phyloP scores from a whole-genome alignment of 805 yeast genomes.

The Saccharomycopsis amapae region DNA sequence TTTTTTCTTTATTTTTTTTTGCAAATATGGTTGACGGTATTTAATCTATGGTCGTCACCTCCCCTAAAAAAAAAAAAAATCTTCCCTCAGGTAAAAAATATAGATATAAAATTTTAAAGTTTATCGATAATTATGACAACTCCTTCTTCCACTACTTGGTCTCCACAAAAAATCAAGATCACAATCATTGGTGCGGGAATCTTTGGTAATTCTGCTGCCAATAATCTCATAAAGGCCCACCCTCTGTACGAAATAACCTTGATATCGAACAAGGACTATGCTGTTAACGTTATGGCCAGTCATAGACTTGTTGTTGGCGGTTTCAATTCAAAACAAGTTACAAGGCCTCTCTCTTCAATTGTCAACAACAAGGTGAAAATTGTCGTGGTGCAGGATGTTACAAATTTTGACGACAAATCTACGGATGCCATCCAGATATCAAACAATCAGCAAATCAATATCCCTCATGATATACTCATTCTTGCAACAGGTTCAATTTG shows the following conservation, averaged over 20 bases:
- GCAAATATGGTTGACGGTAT: too few relatives aligned
- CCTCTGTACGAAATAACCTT: conserved; percentile 1
- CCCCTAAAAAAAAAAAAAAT: too few relatives aligned
- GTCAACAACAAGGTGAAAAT: conserved; percentile 15
- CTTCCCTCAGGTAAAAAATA: too few relatives aligned
- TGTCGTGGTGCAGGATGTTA: conserved; percentile 18
- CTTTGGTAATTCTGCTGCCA: conserved; percentile 4
- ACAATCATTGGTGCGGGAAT: conserved; percentile 3
- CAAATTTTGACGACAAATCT: conserved; percentile 20
- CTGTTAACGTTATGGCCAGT: background rate
- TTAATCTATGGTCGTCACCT: too few relatives aligned
- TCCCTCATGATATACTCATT: conserved; percentile 22
- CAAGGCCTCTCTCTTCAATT: conserved; percentile 6
- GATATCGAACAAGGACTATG: conserved; percentile 1
- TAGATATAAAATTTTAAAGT: too few relatives aligned
- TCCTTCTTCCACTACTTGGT: too few relatives aligned
- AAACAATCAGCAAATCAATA: background rate
- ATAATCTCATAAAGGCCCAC: background rate
- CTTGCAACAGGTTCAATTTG: conserved; percentile 25
- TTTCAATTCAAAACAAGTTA: background rate
- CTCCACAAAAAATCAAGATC: conserved; percentile 1
- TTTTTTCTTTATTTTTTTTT: too few relatives aligned
- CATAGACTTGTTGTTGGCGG: conserved; percentile 5
- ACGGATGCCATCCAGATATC: conserved; percentile 11
- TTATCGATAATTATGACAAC: too few relatives aligned